Percentiles rank a stretch among this genome's conserved stretches.
phyloP scores from a whole-genome alignment of 495 filamentous ascomycete species.

The Trichoderma gamsii region DNA sequence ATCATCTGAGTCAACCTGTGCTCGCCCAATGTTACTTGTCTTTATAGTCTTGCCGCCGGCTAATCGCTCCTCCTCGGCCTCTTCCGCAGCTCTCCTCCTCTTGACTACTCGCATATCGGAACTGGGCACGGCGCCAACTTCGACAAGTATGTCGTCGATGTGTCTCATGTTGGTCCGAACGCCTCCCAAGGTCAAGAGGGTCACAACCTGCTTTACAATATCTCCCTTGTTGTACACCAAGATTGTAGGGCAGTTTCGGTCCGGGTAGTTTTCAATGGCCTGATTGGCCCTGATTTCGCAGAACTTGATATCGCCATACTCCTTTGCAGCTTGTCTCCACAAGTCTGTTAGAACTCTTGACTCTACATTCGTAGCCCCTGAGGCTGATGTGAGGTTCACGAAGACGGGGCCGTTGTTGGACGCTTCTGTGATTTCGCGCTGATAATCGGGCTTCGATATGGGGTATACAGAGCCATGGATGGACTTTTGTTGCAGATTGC shows the following conservation, averaged over 20 bases:
- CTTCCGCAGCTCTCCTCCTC: constrained; percentile 53
- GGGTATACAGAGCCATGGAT: constrained; percentile 87
- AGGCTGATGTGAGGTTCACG: constrained; percentile 76
- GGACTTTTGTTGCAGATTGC: constrained; percentile 63
- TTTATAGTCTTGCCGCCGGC: constrained; percentile 40
- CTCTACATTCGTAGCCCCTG: constrained; percentile 66
- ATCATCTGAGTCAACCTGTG: constrained; percentile 55
- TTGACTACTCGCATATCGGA: constrained; percentile 72
- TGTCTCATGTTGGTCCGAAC: constrained; percentile 55
- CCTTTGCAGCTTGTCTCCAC: constrained; percentile 77
- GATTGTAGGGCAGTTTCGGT: constrained; percentile 90
- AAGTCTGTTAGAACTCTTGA: constrained; percentile 74
- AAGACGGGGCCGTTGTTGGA: constrained; percentile 67
- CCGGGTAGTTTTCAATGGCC: constrained; percentile 95
- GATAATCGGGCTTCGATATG: constrained; percentile 88
- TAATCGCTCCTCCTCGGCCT: constrained; percentile 45
- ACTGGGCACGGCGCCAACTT: constrained; percentile 67
- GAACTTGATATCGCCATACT: constrained; percentile 93
- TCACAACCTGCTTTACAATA: constrained; percentile 82
- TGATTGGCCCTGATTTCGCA: constrained; percentile 89
- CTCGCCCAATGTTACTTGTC: constrained; percentile 31
- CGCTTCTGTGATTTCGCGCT: constrained; percentile 85
- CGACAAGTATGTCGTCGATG: constrained; percentile 72
- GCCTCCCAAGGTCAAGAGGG: constrained; percentile 71
- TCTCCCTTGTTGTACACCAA: constrained; percentile 87